A percentile compares a stretch with the other conserved stretches of the same genome.
These are phyloP conservation scores for Phialophora expanda DNA, from an alignment of 2,329 filamentous ascomycete species.

Conservation along the genomic window DNA sequence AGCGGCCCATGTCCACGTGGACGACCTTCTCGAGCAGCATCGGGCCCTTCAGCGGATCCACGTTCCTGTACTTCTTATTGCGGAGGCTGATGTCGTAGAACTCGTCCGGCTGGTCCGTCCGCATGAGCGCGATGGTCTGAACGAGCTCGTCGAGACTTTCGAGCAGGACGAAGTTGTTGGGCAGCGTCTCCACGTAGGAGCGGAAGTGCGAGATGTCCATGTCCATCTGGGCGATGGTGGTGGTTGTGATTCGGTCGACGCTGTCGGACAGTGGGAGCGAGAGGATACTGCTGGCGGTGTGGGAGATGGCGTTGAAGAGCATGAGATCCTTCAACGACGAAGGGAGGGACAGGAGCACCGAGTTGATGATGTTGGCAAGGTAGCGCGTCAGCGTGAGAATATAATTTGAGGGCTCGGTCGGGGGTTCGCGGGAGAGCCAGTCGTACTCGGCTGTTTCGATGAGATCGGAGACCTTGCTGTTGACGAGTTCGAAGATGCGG, in stretches of 20 bases:
- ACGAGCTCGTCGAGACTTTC: slow-evolving; percentile 91
- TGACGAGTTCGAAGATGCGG: slow-evolving; percentile 96
- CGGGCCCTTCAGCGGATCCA: slow-evolving; percentile 88
- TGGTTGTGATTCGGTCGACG: slow-evolving; percentile 84
- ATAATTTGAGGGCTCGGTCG: slow-evolving; percentile 82
- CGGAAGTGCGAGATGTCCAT: slow-evolving; percentile 84
- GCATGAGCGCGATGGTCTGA: slow-evolving; percentile 88
- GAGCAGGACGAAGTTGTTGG: slow-evolving; percentile 80
- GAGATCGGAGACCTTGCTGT: slow-evolving; percentile 97
- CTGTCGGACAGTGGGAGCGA: slow-evolving; percentile 76
- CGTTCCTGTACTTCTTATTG: slow-evolving; percentile 92
- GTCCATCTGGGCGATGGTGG: slow-evolving; percentile 79
- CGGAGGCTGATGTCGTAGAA: slow-evolving; percentile 90
- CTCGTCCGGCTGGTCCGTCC: slow-evolving; percentile 88
- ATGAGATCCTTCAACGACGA: slow-evolving; percentile 96
- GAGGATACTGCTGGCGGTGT: slow-evolving; percentile 80
- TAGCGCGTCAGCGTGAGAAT: slow-evolving; percentile 95
- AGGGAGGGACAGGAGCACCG: slow-evolving; percentile 88
- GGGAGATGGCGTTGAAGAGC: slow-evolving; percentile 93
- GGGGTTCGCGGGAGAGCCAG: slow-evolving; percentile 70
- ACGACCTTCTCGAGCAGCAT: slow-evolving; percentile 81
- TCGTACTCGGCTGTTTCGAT: slow-evolving; percentile 98
- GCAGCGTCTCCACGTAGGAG: slow-evolving; percentile 80
- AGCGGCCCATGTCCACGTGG: slow-evolving; percentile 27
- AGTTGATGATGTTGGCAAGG: slow-evolving; percentile 94